A percentile compares a stretch with the other conserved stretches of the same genome.
phyloP scores from a whole-genome alignment of 2,329 filamentous ascomycete genomes.

The Rhynchosporium graminicola region DNA sequence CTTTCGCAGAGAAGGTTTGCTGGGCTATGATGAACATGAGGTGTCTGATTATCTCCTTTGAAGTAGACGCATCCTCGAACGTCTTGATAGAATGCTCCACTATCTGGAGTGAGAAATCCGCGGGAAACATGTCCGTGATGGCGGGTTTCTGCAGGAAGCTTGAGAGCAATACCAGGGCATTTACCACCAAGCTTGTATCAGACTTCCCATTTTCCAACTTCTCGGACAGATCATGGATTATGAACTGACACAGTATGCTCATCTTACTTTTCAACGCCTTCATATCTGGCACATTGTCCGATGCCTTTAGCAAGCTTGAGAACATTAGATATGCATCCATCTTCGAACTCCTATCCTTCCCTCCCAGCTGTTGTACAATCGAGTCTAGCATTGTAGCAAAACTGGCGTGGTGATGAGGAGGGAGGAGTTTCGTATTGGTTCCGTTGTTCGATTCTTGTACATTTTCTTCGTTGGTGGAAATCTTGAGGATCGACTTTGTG shows the following conservation, averaged over 20 bases:
- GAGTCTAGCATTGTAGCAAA: slow-evolving; percentile 84
- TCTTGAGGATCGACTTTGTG: slow-evolving; percentile 80
- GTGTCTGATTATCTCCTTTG: slow-evolving; percentile 78
- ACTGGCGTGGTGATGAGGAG: slow-evolving; percentile 47
- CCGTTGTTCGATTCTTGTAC: slow-evolving; percentile 23
- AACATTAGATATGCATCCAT: slow-evolving; percentile 87
- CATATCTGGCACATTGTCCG: slow-evolving; percentile 77
- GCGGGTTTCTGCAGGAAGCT: slow-evolving; percentile 74
- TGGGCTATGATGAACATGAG: slow-evolving; percentile 79
- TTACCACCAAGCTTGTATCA: slow-evolving; percentile 72
- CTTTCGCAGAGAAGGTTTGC: slow-evolving; percentile 74
- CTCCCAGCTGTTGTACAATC: slow-evolving; percentile 76
- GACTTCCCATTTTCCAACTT: slow-evolving; percentile 55
- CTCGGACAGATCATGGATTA: slow-evolving; percentile 75
- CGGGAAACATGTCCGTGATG: slow-evolving; percentile 69
- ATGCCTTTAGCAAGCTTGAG: slow-evolving; percentile 73
- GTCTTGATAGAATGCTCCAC: slow-evolving; percentile 77
- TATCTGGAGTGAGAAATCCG: slow-evolving; percentile 78
- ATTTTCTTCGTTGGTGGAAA: slow-evolving; percentile 46
- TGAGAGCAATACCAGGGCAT: slow-evolving; percentile 75
- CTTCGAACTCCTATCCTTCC: slow-evolving; percentile 68
- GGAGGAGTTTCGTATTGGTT: slow-evolving; percentile 28
- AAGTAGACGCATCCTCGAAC: slow-evolving; percentile 65
- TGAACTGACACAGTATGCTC: slow-evolving; percentile 74
- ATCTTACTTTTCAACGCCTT: slow-evolving; percentile 75